phyloP scores from a whole-genome alignment of 2,329 filamentous ascomycete genomes.

The Arthrobotrys iridis region DNA sequence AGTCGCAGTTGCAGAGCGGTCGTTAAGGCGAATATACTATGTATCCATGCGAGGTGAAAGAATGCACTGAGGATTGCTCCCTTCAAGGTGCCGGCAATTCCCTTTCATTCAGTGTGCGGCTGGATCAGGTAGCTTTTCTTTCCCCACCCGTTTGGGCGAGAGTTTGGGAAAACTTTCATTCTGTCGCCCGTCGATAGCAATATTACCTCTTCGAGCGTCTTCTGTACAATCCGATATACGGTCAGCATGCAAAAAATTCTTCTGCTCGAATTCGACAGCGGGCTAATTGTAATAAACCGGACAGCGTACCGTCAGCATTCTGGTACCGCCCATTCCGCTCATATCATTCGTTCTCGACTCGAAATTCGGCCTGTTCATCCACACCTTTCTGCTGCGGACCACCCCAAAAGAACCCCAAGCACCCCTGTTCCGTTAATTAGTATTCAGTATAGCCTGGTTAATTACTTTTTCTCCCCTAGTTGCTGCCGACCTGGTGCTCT shows the following conservation, averaged over 20 bases:
- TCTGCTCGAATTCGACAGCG: no score
- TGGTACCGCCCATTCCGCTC: constrained; percentile 47
- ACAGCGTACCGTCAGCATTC: no score
- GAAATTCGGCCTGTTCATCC: constrained; percentile 40
- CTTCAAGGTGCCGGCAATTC: constrained; percentile 27
- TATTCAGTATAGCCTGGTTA: constrained; percentile 40
- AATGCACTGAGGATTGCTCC: constrained; percentile 37
- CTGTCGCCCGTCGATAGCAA: constrained; percentile 21
- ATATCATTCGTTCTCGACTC: constrained; percentile 49
- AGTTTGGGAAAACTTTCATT: neutral
- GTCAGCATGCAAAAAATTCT: no score
- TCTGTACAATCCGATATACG: no score
- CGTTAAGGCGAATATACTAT: neutral
- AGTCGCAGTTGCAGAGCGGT: constrained; percentile 5
- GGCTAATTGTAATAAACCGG: no score
- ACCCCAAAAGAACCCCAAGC: constrained; percentile 9
- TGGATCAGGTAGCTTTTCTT: constrained; percentile 27
- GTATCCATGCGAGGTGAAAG: constrained; percentile 7
- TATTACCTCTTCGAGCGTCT: constrained; percentile 4
- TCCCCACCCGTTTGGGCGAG: constrained; percentile 5
- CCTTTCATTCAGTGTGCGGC: constrained; percentile 17
- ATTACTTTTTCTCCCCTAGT: constrained; percentile 46
- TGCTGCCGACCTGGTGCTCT: constrained; percentile 6
- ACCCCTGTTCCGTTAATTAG: constrained; percentile 32
- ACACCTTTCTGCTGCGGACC: neutral